phyloP scores from a whole-genome alignment of 2,329 filamentous ascomycete genomes.

The Ceratocystis colombiana region DNA sequence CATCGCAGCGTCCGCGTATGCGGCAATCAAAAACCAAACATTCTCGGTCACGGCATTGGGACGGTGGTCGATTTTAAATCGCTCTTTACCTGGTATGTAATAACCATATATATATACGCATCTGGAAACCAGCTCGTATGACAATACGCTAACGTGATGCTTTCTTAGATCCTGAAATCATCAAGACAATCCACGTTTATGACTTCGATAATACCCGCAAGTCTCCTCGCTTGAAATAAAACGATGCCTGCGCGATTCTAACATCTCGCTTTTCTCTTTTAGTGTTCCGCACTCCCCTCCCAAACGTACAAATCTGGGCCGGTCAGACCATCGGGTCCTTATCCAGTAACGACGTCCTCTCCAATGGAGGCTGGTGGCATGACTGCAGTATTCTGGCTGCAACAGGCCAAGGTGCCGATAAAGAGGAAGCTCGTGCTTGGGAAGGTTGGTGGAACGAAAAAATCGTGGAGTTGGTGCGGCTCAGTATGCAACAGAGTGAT shows the following conservation, averaged over 20 bases:
- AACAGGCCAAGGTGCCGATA: constrained; percentile 71
- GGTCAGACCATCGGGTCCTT: constrained; percentile 65
- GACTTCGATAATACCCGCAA: constrained; percentile 94
- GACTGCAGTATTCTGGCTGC: constrained; percentile 75
- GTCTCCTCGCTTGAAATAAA: constrained; percentile 29
- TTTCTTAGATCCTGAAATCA: constrained; percentile 47
- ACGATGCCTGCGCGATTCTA: neutral
- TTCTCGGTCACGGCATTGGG: constrained; percentile 22
- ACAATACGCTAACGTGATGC: too few species aligned
- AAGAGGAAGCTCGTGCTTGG: constrained; percentile 77
- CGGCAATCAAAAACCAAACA: constrained; percentile 22
- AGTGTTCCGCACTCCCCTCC: constrained; percentile 87
- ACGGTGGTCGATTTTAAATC: constrained; percentile 24
- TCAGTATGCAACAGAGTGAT: constrained; percentile 76
- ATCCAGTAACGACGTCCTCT: constrained; percentile 63
- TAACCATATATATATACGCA: too few species aligned
- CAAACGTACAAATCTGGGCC: constrained; percentile 82
- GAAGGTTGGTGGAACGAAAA: constrained; percentile 95
- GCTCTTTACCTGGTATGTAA: constrained; percentile 20
- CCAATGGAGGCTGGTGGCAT: constrained; percentile 94
- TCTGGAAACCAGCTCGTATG: too few species aligned
- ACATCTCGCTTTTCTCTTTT: constrained; percentile 23
- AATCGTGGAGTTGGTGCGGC: constrained; percentile 66
- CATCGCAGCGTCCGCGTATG: constrained; percentile 19
- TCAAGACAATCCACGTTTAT: constrained; percentile 81